phyloP scores from a whole-genome alignment of 1,284 basidiomycete genomes.

The Heliocybe sulcata region DNA sequence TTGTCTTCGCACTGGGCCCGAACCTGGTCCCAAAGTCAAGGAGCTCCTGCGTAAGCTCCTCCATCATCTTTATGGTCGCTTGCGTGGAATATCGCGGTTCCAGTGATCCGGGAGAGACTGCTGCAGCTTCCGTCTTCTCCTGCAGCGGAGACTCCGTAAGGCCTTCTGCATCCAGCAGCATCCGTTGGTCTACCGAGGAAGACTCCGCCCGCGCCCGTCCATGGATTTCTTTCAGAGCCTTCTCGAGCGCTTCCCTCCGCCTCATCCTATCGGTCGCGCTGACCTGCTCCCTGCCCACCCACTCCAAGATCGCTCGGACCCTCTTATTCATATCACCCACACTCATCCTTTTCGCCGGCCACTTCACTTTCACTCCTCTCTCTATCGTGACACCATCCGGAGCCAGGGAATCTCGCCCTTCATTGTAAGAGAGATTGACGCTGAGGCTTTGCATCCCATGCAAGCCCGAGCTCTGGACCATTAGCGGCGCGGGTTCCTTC shows the following conservation, averaged over 20 bases:
- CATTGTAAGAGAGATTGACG: background rate
- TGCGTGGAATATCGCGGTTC: slow-evolving; percentile 12
- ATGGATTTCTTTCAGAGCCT: slow-evolving; percentile 33
- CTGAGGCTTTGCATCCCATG: slow-evolving; percentile 25
- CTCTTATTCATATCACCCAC: slow-evolving; percentile 97
- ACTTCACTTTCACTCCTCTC: slow-evolving; percentile 87
- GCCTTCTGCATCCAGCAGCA: slow-evolving; percentile 2
- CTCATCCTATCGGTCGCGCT: slow-evolving; percentile 68
- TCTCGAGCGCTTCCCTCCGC: slow-evolving; percentile 60
- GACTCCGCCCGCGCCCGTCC: slow-evolving; percentile 5
- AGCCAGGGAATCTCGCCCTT: slow-evolving; percentile 37
- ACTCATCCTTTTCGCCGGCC: slow-evolving; percentile 91
- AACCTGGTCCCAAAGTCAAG: slow-evolving; percentile 85
- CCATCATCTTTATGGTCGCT: slow-evolving; percentile 75
- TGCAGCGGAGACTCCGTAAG: slow-evolving; percentile 14
- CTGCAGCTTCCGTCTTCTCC: slow-evolving; percentile 11
- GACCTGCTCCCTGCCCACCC: slow-evolving; percentile 81
- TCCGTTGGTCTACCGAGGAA: slow-evolving; percentile 6
- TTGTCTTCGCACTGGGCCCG: slow-evolving; percentile 51
- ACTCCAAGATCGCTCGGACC: slow-evolving; percentile 86
- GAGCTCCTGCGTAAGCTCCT: slow-evolving; percentile 81
- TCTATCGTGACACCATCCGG: slow-evolving; percentile 47
- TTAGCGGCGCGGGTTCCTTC: slow-evolving; percentile 66
- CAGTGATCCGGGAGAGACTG: slow-evolving; percentile 7
- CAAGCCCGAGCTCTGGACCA: slow-evolving; percentile 48